Evolutionary conservation across 306 rosid species (phyloP), one percentile per base, ranked within the genome.

Genomic region (Psophocarpus tetragonolobus): DNA sequence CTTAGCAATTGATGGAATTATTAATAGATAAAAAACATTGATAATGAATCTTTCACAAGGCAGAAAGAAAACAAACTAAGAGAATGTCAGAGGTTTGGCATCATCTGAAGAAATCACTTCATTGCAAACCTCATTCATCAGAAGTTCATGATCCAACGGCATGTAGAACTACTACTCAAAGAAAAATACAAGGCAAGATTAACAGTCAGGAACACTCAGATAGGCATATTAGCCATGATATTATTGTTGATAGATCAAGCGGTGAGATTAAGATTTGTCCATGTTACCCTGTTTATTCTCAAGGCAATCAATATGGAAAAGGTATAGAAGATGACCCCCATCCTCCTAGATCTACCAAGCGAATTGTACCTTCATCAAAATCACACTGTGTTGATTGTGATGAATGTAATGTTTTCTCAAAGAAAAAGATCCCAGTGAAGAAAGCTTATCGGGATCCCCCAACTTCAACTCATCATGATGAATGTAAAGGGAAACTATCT

Each of bases 141-240:
- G 90, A 84, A 51, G 90, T 87, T 65, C 65, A 81, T 84, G 88
- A 82, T 60, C 87, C 90, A 1, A 51, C 45, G 51, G 38, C 65
- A 74, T 72, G 15, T 15, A 47, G 35, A 51, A 51, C 29, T 39
- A 51, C 29, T 39, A 47, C 8, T 26, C 44, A 38, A 2, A 73
- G 35, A 84, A 79, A 57, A 44, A 84, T 23, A 8, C 47, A 41
- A 20, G 50, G 4, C 63, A 65, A 57, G 27, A 38, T 9, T 38
- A 38, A 9, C 11, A 38, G 3, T 9, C 44, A 9, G 54, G 58
- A 82, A 1, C 45, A 45, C 73, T 53, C 66, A 9, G 71, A 41
- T 70, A 76, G 47, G 51, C 87, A 74, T 24, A 48, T 82, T 21
- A 72, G 75, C 39, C 84, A 81, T 66, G 72, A 83, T 29, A 64